Percentiles rank a stretch among this genome's conserved stretches.
Evolutionary conservation across 2,329 filamentous ascomycete genomes (phyloP).

Genomic region (Camillea tinctor): DNA sequence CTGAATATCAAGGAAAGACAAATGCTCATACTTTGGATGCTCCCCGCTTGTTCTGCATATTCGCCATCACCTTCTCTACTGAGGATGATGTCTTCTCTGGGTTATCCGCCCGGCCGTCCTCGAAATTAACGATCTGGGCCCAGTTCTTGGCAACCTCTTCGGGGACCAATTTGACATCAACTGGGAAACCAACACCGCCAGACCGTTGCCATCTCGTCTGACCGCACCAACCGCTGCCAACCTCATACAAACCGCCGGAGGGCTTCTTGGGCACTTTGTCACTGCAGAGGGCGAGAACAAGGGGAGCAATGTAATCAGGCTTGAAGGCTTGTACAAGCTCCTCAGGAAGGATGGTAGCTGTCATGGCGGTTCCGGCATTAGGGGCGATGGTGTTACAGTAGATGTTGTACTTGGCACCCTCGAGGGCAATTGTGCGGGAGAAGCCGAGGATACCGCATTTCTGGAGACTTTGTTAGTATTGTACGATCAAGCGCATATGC

Average conservation of each 20-base stretch:
- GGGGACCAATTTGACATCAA: slow-evolving; percentile 78
- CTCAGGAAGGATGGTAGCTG: slow-evolving; percentile 87
- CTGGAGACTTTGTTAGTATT: slow-evolving; percentile 39
- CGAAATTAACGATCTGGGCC: slow-evolving; percentile 80
- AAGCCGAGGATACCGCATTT: slow-evolving; percentile 94
- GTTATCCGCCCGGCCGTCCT: slow-evolving; percentile 83
- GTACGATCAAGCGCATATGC: slow-evolving; percentile 5
- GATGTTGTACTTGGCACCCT: slow-evolving; percentile 97
- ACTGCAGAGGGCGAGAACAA: slow-evolving; percentile 80
- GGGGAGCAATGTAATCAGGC: slow-evolving; percentile 94
- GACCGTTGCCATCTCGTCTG: slow-evolving; percentile 93
- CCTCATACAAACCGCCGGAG: slow-evolving; percentile 89
- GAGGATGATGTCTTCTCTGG: slow-evolving; percentile 77
- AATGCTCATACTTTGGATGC: slow-evolving; percentile 57
- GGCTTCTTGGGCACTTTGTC: slow-evolving; percentile 82
- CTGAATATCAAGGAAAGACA: slow-evolving; percentile 26
- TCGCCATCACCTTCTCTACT: slow-evolving; percentile 73
- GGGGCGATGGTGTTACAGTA: slow-evolving; percentile 97
- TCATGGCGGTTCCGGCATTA: slow-evolving; percentile 96
- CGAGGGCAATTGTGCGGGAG: slow-evolving; percentile 86
- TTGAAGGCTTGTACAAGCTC: slow-evolving; percentile 99
- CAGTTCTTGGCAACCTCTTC: slow-evolving; percentile 78
- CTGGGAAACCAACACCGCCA: slow-evolving; percentile 85
- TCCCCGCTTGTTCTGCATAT: slow-evolving; percentile 74
- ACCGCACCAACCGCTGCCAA: slow-evolving; percentile 90